Percentiles rank a stretch among this genome's conserved stretches.
Evolutionary conservation across 345 rosid genomes (phyloP).

Genomic region (Arabis hirsuta): DNA sequence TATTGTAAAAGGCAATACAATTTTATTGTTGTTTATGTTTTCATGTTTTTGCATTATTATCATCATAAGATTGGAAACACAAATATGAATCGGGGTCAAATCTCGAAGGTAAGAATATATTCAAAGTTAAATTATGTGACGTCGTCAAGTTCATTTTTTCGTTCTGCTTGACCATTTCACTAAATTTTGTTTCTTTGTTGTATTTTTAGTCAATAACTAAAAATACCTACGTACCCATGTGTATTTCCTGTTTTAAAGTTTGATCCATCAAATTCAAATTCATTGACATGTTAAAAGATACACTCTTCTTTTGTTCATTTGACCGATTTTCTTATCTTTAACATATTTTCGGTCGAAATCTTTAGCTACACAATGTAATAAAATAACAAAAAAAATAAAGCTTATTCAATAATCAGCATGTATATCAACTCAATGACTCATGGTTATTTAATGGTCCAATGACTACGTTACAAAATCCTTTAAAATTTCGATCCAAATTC

Average conservation of each 20-base stretch:
- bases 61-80: no score
- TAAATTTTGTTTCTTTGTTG: not conserved
- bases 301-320: not conserved
- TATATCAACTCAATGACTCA: not conserved
- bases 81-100: no score
- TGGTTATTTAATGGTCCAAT: not conserved
- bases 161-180: not conserved
- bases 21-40: no score
- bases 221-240: not conserved
- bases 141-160: not conserved
- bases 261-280: slow-evolving; percentile 24
- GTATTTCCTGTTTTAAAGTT: not conserved
- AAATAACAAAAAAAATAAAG: not conserved
- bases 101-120: not conserved
- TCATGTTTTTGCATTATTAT: no score
- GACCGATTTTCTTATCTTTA: slow-evolving; percentile 6
- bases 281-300: slow-evolving; percentile 24
- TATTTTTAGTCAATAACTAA: slow-evolving; percentile 5
- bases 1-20: no score
- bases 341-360: not conserved
- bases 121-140: not conserved
- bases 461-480: not conserved
- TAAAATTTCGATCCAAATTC: not conserved
- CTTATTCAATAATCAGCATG: not conserved
- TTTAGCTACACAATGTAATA: not conserved